Evolutionary conservation across 2,329 filamentous ascomycete species (phyloP), one percentile per base, ranked within the genome.

Genomic region (Exophiala sp.): DNA sequence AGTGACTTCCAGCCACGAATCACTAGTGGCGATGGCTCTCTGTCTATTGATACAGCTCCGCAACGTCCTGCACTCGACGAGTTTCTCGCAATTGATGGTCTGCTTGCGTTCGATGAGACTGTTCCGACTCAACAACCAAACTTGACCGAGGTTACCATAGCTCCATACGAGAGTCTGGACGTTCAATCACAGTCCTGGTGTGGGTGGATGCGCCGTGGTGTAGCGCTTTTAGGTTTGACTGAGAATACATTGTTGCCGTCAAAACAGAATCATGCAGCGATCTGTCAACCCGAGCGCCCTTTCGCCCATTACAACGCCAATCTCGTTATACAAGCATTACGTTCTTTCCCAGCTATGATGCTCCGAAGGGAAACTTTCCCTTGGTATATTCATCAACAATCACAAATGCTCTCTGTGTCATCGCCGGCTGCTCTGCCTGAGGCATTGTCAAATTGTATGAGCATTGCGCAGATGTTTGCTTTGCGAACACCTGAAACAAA

Each of bases 381-480:
- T 32, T 60, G 54, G 16, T 63, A 64, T 42, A 63, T 65, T 21
- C 62, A 65, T 52, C 57, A 53, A 3, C 38, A 41, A 11, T 44
- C 24, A 10, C 45, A 54, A 20, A 43, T 47, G 18, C 20, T 48
- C 18, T 24, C 46, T 6, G 7, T 10, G 8, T 21, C 50, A 11
- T n/a, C 32, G 38, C 12, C 18, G 8, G 20, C 12, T 9, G 34
- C 43, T 36, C 24, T 64, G 21, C 58, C 60, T 8, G 43, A 47
- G 24, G 41, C 60, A 20, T 45, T 65, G 16, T 48, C 46, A 12
- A 62, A 29, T 9, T 65, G 64, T 32, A 65, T 63, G 59, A 52
- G 57, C 14, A 62, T 65, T 35, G 60, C 63, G 14, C 58, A 64
- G 32, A 55, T 64, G 33, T 65, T 65, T 50, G 55, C 52, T 21